phyloP scores from a whole-genome alignment of 345 rosid genomes.

The Populus nigra region DNA sequence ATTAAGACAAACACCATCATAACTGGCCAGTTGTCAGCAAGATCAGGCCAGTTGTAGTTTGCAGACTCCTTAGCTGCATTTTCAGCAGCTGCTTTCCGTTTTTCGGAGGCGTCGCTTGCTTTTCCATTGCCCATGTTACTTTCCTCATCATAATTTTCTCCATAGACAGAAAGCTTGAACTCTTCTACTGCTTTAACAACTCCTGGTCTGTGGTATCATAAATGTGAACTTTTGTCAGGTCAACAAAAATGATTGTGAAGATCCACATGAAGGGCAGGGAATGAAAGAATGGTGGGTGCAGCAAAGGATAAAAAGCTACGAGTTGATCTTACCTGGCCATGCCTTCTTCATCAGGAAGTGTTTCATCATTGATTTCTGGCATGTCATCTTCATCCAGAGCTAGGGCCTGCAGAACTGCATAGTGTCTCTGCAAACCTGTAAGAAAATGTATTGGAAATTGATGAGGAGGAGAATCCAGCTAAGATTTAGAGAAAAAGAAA shows the following conservation, averaged over 20 bases:
- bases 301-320: background rate
- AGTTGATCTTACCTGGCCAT: constrained; percentile 53
- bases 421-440: constrained; percentile 91
- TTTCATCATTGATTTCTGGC: constrained; percentile 67
- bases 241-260: background rate
- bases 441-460: constrained; percentile 3
- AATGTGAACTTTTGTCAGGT: constrained; percentile 1
- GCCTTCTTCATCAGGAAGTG: constrained; percentile 88
- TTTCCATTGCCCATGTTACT: constrained; percentile 41
- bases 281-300: background rate
- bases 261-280: background rate
- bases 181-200: constrained; percentile 66
- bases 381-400: constrained; percentile 83
- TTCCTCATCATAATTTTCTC: constrained; percentile 62
- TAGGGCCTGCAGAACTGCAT: constrained; percentile 79
- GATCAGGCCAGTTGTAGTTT: constrained; percentile 62
- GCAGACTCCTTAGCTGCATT: constrained; percentile 43
- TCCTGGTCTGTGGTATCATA: constrained; percentile 46
- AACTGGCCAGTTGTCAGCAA: constrained; percentile 70
- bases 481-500: background rate
- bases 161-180: constrained; percentile 71
- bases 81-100: constrained; percentile 58
- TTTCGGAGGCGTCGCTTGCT: constrained; percentile 49
- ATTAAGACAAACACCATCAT: constrained; percentile 13
- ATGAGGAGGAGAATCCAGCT: background rate